Conservation (phyloP, 176 grass and related monocot genomes). For the Alopecurus myosuroides region DNA sequence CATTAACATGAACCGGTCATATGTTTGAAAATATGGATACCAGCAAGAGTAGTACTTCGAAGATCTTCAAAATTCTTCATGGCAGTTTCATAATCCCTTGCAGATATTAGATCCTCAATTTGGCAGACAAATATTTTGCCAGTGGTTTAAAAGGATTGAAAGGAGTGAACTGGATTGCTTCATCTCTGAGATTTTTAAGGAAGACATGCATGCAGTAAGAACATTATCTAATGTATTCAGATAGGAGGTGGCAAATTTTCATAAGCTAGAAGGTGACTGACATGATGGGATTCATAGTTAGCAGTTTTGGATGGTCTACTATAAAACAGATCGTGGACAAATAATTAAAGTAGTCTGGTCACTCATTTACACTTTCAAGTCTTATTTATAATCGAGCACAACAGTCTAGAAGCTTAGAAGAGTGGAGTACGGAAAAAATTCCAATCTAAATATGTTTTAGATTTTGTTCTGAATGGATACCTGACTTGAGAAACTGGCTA, state of each 20-base stretch:
- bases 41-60: conserved; percentile 70
- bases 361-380: not conserved
- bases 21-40: conserved; percentile 99
- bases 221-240: not conserved
- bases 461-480: conserved; percentile 49
- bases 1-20: conserved; percentile 98
- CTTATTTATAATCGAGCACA: not conserved
- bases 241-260: not conserved
- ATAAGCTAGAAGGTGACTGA: not conserved
- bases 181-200: conserved; percentile 57
- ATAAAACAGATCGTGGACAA: no score
- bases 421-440: conserved; percentile 16
- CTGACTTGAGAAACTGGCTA: conserved; percentile 93
- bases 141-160: conserved; percentile 91
- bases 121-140: conserved; percentile 52
- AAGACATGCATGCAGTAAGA: conserved; percentile 31
- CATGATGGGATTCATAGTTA: conserved; percentile 10
- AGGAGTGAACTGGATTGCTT: conserved; percentile 77
- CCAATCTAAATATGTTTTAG: not conserved
- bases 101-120: conserved; percentile 83
- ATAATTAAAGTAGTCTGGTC: conserved; percentile 1
- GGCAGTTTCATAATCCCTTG: conserved; percentile 67
- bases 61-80: conserved; percentile 66
- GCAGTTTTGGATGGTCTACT: not conserved
- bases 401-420: conserved; percentile 8